Conservation (phyloP, 306 rosid genomes). For the Quercus engelmannii region DNA sequence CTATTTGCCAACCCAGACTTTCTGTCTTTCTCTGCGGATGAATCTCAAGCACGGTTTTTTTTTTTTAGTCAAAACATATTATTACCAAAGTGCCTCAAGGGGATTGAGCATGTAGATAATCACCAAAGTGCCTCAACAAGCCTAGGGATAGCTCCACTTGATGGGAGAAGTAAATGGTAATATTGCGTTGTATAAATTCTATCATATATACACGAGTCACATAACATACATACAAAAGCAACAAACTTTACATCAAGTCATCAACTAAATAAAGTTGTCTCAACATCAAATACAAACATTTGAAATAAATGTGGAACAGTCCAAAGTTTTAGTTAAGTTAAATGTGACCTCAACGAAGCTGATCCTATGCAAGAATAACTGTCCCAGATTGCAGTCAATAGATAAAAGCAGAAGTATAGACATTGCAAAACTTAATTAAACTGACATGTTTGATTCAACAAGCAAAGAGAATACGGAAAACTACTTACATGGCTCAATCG, state of each 20-base stretch:
- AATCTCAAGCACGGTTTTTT: not conserved
- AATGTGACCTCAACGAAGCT: too few relatives aligned
- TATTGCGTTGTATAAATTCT: not conserved
- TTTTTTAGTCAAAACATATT: not conserved
- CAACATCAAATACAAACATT: not conserved
- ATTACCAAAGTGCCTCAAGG: not conserved
- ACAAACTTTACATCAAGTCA: not conserved
- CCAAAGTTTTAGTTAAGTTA: not conserved
- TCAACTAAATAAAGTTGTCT: not conserved
- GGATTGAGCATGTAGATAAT: not conserved
- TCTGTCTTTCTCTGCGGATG: not conserved
- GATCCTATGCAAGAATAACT: not conserved
- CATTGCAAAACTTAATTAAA: not conserved
- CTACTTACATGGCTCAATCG: conserved; percentile 51
- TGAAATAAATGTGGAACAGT: not conserved
- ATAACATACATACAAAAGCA: not conserved
- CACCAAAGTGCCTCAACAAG: not conserved
- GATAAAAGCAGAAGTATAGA: not conserved
- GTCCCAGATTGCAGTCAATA: not conserved
- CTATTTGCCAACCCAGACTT: not conserved
- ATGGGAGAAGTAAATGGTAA: not conserved
- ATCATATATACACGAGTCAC: not conserved
- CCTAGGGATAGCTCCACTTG: not conserved
- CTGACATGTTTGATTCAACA: not conserved
- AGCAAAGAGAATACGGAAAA: not conserved